These are phyloP conservation scores for Gentiana dahurica DNA, from an alignment of 257 asterid genomes.

Conservation along the genomic window DNA sequence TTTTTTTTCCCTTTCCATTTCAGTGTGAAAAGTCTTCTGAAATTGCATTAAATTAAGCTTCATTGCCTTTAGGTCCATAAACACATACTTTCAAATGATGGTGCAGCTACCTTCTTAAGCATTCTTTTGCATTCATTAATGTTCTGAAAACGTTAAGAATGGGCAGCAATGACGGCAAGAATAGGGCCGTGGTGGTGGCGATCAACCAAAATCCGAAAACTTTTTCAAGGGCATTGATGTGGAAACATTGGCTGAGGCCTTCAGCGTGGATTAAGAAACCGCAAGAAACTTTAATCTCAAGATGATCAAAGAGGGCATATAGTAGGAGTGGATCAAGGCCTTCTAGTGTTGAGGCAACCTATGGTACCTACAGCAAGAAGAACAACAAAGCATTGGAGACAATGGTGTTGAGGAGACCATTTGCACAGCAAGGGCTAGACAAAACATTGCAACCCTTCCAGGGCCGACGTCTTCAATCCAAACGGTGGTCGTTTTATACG, in stretches of 20 bases:
- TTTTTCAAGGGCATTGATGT: slow-evolving; percentile 12
- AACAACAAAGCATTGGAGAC: not conserved
- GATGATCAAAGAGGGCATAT: slow-evolving; percentile 19
- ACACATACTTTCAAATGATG: too few relatives aligned
- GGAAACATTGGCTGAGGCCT: slow-evolving; percentile 7
- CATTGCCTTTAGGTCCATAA: too few relatives aligned
- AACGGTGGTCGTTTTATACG: slow-evolving; percentile 40
- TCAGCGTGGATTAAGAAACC: slow-evolving; percentile 9
- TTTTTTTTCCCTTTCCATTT: too few relatives aligned
- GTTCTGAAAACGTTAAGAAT: too few relatives aligned
- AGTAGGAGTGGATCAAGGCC: slow-evolving; percentile 14
- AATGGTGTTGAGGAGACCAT: slow-evolving; percentile 72
- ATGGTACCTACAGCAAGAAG: slow-evolving; percentile 2
- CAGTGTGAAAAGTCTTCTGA: too few relatives aligned
- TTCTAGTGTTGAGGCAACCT: slow-evolving; percentile 50
- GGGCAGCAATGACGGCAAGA: not conserved
- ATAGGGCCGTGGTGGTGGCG: slow-evolving; percentile 2
- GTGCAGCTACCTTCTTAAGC: too few relatives aligned
- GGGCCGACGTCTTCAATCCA: slow-evolving; percentile 59
- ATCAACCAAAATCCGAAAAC: slow-evolving; percentile 6
- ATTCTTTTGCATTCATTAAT: too few relatives aligned
- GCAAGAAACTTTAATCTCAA: slow-evolving; percentile 4
- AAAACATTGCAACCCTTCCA: slow-evolving; percentile 34
- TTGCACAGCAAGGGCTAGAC: slow-evolving; percentile 35
- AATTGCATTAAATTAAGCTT: too few relatives aligned